Base-by-base conservation (phyloP, 2,329 filamentous ascomycete genomes). In the Colletotrichum sublineola region DNA sequence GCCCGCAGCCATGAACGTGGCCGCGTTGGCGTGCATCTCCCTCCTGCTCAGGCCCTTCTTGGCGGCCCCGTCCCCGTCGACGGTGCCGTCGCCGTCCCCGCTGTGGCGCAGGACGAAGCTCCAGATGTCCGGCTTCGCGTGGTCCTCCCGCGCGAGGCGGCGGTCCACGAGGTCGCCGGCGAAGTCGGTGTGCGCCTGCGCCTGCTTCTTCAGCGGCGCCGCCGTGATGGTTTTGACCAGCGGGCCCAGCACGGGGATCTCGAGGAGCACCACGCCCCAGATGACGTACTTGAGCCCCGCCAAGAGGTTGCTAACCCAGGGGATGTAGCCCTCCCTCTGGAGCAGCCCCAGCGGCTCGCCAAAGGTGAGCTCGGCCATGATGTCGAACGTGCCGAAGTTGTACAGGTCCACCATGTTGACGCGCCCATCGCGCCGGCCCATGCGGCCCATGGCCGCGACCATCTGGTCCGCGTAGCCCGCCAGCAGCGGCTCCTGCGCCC, bases 401-500 rank as follows among this genome's bases (percentile, higher is more conserved):
- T 75, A 79, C 31, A 72, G 52, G 58, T 72, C 69, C 33, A 72
- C 69, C n/a, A 72, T 20, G 58, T 72, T 68, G 52, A 72, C 18
- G 24, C 38, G n/a, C 0, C 55, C 70, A n/a, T 64, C 20, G 44
- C 61, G 61, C 4, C 24, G 5, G 65, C 12, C 15, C 29, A 76
- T 76, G 46, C 86, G 70, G 44, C 78, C 79, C 69, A 72, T 72
- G 14, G 65, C 56, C 15, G 76, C 64, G 48, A 86, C 78, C 61
- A 86, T 79, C 24, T 84, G 73, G 57, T 82, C 77, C 12, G 84
- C 81, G 74, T 86, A 84, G 0, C 74, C 73, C 68, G 79, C 76
- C 64, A 86, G 74, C 1, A 77, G 48, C 0, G 75, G 64, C 62
- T 79, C 75, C 68, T 80, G 79, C 0, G 73, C 74, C 24, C 73